Evolutionary conservation across 164 flowering plant genomes (phyloP).

Genomic region (Chimonanthus salicifolius): DNA sequence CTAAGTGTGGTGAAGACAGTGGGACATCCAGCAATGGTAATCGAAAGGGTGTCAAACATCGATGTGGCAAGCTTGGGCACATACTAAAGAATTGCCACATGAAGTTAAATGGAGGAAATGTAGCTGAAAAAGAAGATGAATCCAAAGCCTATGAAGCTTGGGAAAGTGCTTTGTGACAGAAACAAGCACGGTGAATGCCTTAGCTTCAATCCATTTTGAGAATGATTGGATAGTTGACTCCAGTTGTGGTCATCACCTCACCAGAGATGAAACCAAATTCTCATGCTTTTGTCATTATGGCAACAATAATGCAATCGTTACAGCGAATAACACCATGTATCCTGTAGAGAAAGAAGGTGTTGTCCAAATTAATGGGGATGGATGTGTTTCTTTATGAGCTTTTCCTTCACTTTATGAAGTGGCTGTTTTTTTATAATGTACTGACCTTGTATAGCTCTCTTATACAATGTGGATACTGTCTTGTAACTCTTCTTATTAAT

Average conservation of each 20-base stretch:
- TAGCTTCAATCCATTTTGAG: slow-evolving; percentile 1
- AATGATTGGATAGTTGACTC: background rate
- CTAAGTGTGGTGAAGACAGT: background rate
- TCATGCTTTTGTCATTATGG: background rate
- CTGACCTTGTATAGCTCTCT: no score
- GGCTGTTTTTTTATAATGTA: no score
- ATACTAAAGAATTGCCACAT: background rate
- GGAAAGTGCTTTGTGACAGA: background rate
- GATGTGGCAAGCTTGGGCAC: background rate
- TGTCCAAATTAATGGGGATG: background rate
- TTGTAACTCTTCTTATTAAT: background rate
- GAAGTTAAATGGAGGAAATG: background rate
- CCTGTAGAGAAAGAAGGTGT: background rate
- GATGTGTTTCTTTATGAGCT: background rate
- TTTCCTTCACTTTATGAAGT: no score
- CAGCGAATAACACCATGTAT: background rate
- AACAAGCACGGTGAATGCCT: background rate
- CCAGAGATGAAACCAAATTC: background rate
- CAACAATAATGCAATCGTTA: background rate
- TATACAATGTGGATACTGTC: no score
- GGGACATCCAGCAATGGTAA: background rate
- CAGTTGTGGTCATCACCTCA: slow-evolving; percentile 1
- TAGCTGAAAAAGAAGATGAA: background rate
- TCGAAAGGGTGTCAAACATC: no score
- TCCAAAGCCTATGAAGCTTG: background rate